These are phyloP conservation scores for Acorus gramineus DNA, from an alignment of 106 monocot genomes.

Conservation along the genomic window DNA sequence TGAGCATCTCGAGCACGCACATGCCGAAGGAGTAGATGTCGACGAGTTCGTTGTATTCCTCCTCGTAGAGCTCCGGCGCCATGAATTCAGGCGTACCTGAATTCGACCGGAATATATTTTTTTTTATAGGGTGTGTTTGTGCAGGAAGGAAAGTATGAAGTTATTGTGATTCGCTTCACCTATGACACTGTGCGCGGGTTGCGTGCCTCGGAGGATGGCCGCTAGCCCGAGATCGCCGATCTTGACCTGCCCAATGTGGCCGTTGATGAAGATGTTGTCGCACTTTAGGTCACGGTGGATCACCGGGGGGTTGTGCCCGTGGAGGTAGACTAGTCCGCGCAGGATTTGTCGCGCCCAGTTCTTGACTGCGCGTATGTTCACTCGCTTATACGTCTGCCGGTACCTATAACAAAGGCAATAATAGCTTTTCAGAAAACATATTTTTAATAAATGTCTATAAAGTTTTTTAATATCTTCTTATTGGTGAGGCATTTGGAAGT, in stretches of 20 bases:
- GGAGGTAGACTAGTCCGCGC: conserved; percentile 71
- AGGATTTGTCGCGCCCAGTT: conserved; percentile 80
- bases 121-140: too few relatives aligned
- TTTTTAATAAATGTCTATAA: too few relatives aligned
- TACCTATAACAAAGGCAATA: conserved; percentile 39
- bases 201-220: conserved; percentile 61
- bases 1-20: conserved; percentile 98
- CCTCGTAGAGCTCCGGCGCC: conserved; percentile 99
- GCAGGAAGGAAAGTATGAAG: not conserved
- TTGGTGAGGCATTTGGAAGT: too few relatives aligned
- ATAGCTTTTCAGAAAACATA: too few relatives aligned
- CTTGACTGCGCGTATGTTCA: conserved; percentile 66
- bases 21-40: conserved; percentile 96
- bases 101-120: not conserved
- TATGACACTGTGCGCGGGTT: conserved; percentile 82
- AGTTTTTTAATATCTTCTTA: too few relatives aligned
- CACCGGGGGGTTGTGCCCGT: conserved; percentile 72
- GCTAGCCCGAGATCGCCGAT: conserved; percentile 96
- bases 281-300: conserved; percentile 98
- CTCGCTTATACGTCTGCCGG: conserved; percentile 57
- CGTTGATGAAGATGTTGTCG: conserved; percentile 93
- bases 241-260: conserved; percentile 92
- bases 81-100: conserved; percentile 98
- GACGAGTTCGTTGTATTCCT: conserved; percentile 87
- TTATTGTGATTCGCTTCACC: conserved; percentile 10